A percentile compares a stretch with the other conserved stretches of the same genome.
Evolutionary conservation across 257 asterid species (phyloP).

Genomic region (Solanum boliviense): DNA sequence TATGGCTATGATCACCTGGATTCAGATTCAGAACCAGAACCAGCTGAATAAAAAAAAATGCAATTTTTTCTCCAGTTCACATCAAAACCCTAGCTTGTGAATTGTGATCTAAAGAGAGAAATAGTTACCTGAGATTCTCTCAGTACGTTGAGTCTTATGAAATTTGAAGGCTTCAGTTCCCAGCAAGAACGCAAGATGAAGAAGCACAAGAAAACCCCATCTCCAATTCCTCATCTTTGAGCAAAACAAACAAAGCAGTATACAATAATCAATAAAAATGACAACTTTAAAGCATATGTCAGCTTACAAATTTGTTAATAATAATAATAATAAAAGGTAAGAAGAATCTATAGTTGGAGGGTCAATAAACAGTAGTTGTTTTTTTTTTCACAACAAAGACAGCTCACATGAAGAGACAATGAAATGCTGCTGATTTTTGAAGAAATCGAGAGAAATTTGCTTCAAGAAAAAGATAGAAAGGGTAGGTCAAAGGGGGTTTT

Average conservation of each 20-base stretch:
- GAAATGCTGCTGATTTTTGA: neutral
- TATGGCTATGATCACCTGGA: neutral
- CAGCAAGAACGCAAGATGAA: slow-evolving; percentile 3
- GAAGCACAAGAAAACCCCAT: slow-evolving; percentile 12
- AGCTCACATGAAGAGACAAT: slow-evolving; percentile 7
- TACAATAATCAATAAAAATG: neutral
- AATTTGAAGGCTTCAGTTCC: slow-evolving; percentile 25
- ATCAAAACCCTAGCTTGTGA: neutral
- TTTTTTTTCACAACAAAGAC: neutral
- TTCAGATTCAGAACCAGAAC: neutral
- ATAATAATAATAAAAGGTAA: slow-evolving; percentile 1
- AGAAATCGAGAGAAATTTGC: slow-evolving; percentile 1
- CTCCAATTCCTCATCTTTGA: slow-evolving; percentile 12
- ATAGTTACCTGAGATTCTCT: slow-evolving; percentile 30
- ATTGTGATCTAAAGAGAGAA: neutral
- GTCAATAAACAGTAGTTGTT: slow-evolving; percentile 28
- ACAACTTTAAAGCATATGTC: slow-evolving; percentile 1
- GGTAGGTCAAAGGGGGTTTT: neutral
- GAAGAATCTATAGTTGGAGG: slow-evolving; percentile 27
- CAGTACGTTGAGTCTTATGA: slow-evolving; percentile 20
- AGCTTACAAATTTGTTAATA: neutral
- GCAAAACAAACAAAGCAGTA: neutral
- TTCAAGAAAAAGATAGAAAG: slow-evolving; percentile 23
- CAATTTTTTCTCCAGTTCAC: neutral
- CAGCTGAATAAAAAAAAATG: neutral